Percentiles rank a stretch among this genome's conserved stretches.
Conservation (phyloP, 768 basidiomycete genomes). For the Cytidiella melzeri region DNA sequence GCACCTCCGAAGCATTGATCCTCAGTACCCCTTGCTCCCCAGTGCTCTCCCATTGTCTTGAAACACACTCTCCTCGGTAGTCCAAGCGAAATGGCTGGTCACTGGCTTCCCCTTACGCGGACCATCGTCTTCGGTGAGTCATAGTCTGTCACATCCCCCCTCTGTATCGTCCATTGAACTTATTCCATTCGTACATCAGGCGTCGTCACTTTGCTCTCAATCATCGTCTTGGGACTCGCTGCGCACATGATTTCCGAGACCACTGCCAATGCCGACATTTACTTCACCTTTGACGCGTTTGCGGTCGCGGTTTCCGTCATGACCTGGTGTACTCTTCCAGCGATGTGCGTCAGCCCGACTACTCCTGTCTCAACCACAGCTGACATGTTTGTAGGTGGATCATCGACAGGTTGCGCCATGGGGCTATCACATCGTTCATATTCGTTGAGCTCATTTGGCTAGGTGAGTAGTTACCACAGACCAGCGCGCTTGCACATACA, state of each 20-base stretch:
- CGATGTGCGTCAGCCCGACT: conserved; percentile 6
- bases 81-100: background rate
- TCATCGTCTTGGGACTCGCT: conserved; percentile 27
- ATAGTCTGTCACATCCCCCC: background rate
- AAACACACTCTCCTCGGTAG: too few relatives aligned
- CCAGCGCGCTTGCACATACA: background rate
- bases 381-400: conserved; percentile 23
- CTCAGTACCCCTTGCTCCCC: too few relatives aligned
- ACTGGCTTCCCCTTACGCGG: background rate
- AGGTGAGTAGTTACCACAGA: conserved; percentile 21
- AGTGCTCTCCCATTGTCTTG: too few relatives aligned
- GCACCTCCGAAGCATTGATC: too few relatives aligned
- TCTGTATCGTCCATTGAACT: background rate
- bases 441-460: conserved; percentile 32
- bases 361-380: background rate
- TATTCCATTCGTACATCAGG: background rate
- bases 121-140: conserved; percentile 1
- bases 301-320: conserved; percentile 22
- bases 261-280: conserved; percentile 2
- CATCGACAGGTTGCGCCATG: conserved; percentile 29
- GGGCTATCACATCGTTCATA: conserved; percentile 35
- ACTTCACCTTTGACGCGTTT: conserved; percentile 22
- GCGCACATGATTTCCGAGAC: conserved; percentile 24
- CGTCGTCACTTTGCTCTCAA: conserved; percentile 19
- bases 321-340: conserved; percentile 3